Evolutionary conservation across 2,329 filamentous ascomycete genomes (phyloP).

Genomic region (Pseudonectria foliicola): DNA sequence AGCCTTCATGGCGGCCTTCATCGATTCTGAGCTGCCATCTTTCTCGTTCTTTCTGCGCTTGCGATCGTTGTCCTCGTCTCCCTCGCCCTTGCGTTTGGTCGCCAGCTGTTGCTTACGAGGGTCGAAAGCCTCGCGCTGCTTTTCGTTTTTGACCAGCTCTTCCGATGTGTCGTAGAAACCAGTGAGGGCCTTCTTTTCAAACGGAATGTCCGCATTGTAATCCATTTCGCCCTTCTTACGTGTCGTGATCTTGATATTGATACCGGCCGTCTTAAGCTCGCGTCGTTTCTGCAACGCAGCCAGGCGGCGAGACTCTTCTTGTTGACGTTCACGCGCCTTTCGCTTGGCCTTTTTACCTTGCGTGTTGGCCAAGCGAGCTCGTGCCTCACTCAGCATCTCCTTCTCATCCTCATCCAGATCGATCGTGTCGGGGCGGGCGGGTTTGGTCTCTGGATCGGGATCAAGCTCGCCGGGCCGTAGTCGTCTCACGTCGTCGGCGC

Average conservation of each 20-base stretch:
- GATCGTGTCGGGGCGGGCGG: slow-evolving; percentile 90
- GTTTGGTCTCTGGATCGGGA: slow-evolving; percentile 95
- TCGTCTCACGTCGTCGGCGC: slow-evolving; percentile 83
- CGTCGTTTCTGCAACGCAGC: slow-evolving; percentile 90
- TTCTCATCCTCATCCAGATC: slow-evolving; percentile 99
- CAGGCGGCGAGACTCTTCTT: slow-evolving; percentile 87
- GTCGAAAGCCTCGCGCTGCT: slow-evolving; percentile 77
- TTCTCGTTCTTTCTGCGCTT: slow-evolving; percentile 90
- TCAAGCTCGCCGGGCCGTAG: slow-evolving; percentile 90
- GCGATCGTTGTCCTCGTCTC: slow-evolving; percentile 72
- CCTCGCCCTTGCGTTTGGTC: slow-evolving; percentile 90
- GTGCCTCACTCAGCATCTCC: slow-evolving; percentile 97
- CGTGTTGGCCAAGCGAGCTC: slow-evolving; percentile 91
- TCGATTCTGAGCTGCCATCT: slow-evolving; percentile 66
- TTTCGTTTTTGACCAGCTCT: slow-evolving; percentile 74
- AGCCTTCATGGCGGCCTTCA: slow-evolving; percentile 84
- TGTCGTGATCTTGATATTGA: slow-evolving; percentile 92
- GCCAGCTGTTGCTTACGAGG: slow-evolving; percentile 84
- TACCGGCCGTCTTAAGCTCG: slow-evolving; percentile 94
- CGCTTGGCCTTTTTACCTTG: slow-evolving; percentile 99
- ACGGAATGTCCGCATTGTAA: slow-evolving; percentile 98
- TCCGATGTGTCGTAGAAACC: slow-evolving; percentile 93
- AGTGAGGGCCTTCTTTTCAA: slow-evolving; percentile 81
- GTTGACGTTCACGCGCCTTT: slow-evolving; percentile 89
- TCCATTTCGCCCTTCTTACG: slow-evolving; percentile 97